Percentiles rank a stretch among this genome's conserved stretches.
phyloP scores from a whole-genome alignment of 257 asterid species.

The Solanum pimpinellifolium region DNA sequence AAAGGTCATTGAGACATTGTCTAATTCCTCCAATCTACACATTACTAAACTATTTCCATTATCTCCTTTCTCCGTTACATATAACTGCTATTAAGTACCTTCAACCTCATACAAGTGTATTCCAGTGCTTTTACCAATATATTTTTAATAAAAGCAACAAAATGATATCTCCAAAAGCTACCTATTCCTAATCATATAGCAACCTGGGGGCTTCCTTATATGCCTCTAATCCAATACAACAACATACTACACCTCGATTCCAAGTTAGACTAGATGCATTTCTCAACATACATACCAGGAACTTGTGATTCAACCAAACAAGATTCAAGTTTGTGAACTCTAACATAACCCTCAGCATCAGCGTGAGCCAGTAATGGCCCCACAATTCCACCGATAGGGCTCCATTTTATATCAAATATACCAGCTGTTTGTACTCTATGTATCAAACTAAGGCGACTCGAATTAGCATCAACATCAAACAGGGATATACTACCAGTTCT shows the following conservation, averaged over 20 bases:
- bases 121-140: not conserved
- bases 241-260: not conserved
- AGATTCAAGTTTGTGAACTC: slow-evolving; percentile 40
- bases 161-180: not conserved
- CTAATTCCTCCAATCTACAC: no score
- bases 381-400: slow-evolving; percentile 19
- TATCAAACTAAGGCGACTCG: slow-evolving; percentile 32
- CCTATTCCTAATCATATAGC: not conserved
- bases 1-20: not conserved
- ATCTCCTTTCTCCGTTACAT: not conserved
- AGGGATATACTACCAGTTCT: slow-evolving; percentile 71
- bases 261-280: not conserved
- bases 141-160: not conserved
- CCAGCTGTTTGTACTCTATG: slow-evolving; percentile 60
- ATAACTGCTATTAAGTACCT: not conserved
- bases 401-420: slow-evolving; percentile 87
- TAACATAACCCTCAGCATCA: slow-evolving; percentile 80
- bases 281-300: slow-evolving; percentile 18
- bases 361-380: slow-evolving; percentile 88
- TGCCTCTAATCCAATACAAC: not conserved
- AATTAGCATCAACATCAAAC: slow-evolving; percentile 45
- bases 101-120: not conserved
- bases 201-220: not conserved
- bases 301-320: slow-evolving; percentile 15
- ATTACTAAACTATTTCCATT: not conserved